Evolutionary conservation across 192 early-diverging fungal genomes (phyloP).

Genomic region (Coemansia sp.): DNA sequence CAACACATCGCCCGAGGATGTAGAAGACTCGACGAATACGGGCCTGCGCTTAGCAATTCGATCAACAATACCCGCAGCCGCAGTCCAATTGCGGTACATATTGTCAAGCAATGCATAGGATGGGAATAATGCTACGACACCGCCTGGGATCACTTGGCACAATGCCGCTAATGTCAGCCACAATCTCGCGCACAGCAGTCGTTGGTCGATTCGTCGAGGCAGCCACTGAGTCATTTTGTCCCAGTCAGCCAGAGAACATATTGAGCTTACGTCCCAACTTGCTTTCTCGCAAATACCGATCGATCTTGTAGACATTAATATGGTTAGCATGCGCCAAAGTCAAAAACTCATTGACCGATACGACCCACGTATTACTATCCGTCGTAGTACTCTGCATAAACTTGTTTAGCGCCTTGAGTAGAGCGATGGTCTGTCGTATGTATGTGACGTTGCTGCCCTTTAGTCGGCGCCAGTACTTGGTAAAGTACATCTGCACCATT

Average conservation of each 20-base stretch:
- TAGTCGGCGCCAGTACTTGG: conserved; percentile 69
- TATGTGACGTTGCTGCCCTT: conserved; percentile 73
- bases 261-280: conserved; percentile 63
- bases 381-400: conserved; percentile 30
- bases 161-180: conserved; percentile 63
- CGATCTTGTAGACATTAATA: conserved; percentile 81
- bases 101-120: conserved; percentile 77
- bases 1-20: conserved; percentile 56
- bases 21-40: conserved; percentile 73
- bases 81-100: conserved; percentile 61
- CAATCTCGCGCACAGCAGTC: background rate
- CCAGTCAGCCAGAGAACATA: conserved; percentile 44
- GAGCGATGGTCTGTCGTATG: conserved; percentile 71
- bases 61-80: conserved; percentile 38
- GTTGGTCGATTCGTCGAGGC: background rate
- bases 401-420: conserved; percentile 62
- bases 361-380: conserved; percentile 20
- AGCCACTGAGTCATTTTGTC: background rate
- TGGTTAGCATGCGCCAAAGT: conserved; percentile 71
- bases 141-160: conserved; percentile 74
- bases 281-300: conserved; percentile 69
- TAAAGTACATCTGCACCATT: conserved; percentile 69
- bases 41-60: conserved; percentile 63
- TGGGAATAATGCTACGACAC: conserved; percentile 87
- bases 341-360: conserved; percentile 71